phyloP scores from a whole-genome alignment of 31 red algal species.

The Porphyra umbilicalis region DNA sequence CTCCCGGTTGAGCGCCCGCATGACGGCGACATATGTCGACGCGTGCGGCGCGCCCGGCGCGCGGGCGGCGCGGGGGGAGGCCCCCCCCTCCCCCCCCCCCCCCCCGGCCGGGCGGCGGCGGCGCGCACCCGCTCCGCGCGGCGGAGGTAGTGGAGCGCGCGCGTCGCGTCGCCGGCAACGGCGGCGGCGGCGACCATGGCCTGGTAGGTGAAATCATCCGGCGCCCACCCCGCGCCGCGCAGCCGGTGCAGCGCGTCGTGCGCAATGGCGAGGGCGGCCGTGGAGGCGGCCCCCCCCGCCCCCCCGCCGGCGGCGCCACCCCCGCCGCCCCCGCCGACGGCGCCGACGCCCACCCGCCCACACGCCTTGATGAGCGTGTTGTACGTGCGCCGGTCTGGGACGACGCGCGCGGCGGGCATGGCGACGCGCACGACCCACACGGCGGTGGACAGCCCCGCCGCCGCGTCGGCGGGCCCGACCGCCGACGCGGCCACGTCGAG shows the following conservation, averaged over 20 bases:
- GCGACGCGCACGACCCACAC: constrained; percentile 39
- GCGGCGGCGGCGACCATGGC: constrained; percentile 62
- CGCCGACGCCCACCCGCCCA: constrained; percentile 2
- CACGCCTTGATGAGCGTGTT: constrained; percentile 68
- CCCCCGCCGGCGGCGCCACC: neutral
- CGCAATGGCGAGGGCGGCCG: constrained; percentile 36
- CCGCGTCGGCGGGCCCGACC: constrained; percentile 17
- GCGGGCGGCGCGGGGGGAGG: constrained; percentile 21
- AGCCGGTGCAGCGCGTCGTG: constrained; percentile 46
- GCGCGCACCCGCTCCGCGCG: constrained; percentile 39
- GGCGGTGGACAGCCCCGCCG: constrained; percentile 39
- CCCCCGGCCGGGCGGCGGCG: constrained; percentile 36
- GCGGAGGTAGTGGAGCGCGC: constrained; percentile 59
- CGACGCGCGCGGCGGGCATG: constrained; percentile 44
- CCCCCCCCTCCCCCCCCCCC: constrained; percentile 39
- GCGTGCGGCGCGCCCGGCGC: constrained; percentile 34
- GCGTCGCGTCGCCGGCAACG: constrained; percentile 51
- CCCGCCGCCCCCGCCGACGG: neutral
- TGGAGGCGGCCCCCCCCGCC: constrained; percentile 16
- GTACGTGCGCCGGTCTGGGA: constrained; percentile 48
- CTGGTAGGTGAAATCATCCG: constrained; percentile 60
- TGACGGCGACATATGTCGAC: neutral
- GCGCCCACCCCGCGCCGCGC: constrained; percentile 16
- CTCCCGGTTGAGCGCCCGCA: neutral
- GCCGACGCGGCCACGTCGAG: constrained; percentile 32